These are phyloP conservation scores for Carex parvula DNA, from an alignment of 176 grass and related monocot genomes.

Conservation along the genomic window DNA sequence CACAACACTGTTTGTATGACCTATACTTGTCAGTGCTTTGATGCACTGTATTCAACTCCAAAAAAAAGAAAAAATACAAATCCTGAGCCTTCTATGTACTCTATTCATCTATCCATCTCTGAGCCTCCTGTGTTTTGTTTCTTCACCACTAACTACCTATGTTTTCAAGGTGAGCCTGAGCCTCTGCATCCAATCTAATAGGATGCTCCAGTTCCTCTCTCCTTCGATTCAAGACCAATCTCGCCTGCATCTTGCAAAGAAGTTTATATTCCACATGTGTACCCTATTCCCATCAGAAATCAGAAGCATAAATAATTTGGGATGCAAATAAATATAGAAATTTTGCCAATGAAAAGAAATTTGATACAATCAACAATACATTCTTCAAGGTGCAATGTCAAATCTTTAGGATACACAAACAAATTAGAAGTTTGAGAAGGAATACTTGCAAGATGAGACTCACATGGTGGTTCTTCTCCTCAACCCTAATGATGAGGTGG, in stretches of 20 bases:
- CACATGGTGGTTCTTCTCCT: slow-evolving; percentile 55
- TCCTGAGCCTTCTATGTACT: too few relatives aligned
- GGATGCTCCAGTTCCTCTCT: slow-evolving; percentile 44
- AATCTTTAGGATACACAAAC: background rate
- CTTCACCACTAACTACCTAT: slow-evolving; percentile 37
- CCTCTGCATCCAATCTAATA: slow-evolving; percentile 76
- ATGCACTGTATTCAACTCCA: too few relatives aligned
- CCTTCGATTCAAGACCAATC: slow-evolving; percentile 40
- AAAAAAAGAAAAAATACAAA: too few relatives aligned
- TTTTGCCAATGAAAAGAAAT: background rate
- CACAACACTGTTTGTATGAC: too few relatives aligned
- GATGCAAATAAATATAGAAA: background rate
- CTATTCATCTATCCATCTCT: too few relatives aligned
- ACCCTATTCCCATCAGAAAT: background rate
- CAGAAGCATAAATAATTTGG: background rate
- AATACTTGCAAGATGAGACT: slow-evolving; percentile 15
- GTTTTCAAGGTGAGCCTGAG: slow-evolving; percentile 72
- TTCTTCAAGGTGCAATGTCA: background rate
- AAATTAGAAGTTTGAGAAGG: slow-evolving; percentile 8
- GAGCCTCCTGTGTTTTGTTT: too few relatives aligned
- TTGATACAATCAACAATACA: background rate
- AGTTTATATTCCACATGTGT: background rate
- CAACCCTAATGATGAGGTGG: slow-evolving; percentile 47
- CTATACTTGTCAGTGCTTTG: too few relatives aligned
- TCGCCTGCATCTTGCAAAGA: slow-evolving; percentile 34